Base-by-base conservation (phyloP, 176 grass and related monocot species). In the Hsuehochloa calcarea region DNA sequence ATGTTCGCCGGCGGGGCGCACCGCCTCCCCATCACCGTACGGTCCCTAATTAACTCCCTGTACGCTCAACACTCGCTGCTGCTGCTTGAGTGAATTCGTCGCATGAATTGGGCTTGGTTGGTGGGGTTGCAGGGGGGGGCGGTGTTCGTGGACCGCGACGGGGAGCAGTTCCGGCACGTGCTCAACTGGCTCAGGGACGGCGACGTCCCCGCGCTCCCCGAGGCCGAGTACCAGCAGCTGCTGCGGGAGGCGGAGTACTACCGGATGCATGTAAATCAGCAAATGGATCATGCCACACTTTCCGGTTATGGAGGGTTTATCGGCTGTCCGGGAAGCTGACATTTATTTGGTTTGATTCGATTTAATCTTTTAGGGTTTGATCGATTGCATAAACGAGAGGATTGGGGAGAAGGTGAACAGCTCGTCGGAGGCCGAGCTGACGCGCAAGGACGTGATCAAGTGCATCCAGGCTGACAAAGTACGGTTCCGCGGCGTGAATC, bases 101-200 rank as follows among this genome's bases (percentile, higher is more conserved):
- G 1, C 43, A 17, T 72, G 69, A 72, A 15, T 25, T 27, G 69
- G 37, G 63, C 70, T 20, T 56, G 15, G 34, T 82, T 65, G 61
- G 27, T 27, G 9, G 25, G 11, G 16, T 34, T 72, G 43, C 69
- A 72, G 69, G 69, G 89, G 75, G 87, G 87, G 70, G 89, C 19
- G 54, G 41, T 93, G 35, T 93, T 93, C 75, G 79, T 93, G 70
- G 91, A 93, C 86, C 81, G 91, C 69, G 91, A 93, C 75, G 91
- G 91, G 62, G 76, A 89, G 78, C 79, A 81, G 52, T 90, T 93
- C 75, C 89, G 87, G 73, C 87, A 93, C 69, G 84, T 93, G 37
- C 82, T 93, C 22, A 93, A 93, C 80, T 93, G 91, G 91, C 76
- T 92, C 29, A 89, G 91, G 73, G 87, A 92, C 65, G 91, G 91